Conservation (phyloP, 192 early-diverging fungal genomes). For the Chytriomyces hyalinus region DNA sequence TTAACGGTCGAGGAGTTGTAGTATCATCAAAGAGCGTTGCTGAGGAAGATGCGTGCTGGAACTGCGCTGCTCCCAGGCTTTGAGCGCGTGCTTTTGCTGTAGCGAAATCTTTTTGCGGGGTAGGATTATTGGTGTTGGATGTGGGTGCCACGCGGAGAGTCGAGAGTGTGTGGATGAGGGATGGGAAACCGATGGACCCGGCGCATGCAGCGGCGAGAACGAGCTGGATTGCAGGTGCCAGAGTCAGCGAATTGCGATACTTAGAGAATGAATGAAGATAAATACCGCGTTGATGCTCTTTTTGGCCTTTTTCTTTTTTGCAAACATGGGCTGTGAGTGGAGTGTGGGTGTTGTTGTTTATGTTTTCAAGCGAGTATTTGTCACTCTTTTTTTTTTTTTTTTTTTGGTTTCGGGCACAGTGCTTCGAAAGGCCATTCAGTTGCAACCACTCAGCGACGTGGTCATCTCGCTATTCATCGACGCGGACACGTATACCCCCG, state of each 20-base stretch:
- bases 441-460: slow-evolving; percentile 27
- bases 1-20: background rate
- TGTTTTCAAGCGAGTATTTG: background rate
- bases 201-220: slow-evolving; percentile 40
- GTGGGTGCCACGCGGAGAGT: slow-evolving; percentile 10
- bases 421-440: background rate
- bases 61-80: slow-evolving; percentile 11
- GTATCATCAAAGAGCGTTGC: background rate
- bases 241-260: background rate
- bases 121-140: background rate
- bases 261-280: background rate
- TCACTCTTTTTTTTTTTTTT: background rate
- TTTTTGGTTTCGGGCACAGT: too few species aligned
- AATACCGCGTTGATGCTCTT: slow-evolving; percentile 42
- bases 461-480: slow-evolving; percentile 11
- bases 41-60: background rate
- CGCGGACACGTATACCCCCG: background rate
- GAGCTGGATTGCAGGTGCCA: slow-evolving; percentile 16
- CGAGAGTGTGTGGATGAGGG: slow-evolving; percentile 38
- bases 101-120: background rate
- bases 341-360: background rate
- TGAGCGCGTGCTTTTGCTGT: slow-evolving; percentile 28
- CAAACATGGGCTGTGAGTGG: slow-evolving; percentile 16
- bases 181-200: slow-evolving; percentile 34
- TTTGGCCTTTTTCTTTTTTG: slow-evolving; percentile 35